Conservation (phyloP, 768 basidiomycete genomes). For the Agrocybe pediades region DNA sequence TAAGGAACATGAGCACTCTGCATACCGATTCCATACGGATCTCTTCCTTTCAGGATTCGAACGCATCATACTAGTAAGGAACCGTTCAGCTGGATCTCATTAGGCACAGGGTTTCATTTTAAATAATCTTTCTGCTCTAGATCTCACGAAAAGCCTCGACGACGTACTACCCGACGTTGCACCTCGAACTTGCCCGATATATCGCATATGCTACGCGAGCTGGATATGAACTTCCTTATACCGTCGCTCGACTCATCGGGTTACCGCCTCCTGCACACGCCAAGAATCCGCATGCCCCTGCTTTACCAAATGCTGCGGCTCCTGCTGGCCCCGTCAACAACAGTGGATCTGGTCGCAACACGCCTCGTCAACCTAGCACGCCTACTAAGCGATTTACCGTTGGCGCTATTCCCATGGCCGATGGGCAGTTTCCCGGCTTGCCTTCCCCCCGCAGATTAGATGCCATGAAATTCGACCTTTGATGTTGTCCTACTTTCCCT, state of each 20-base stretch:
- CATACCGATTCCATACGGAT: constrained; percentile 81
- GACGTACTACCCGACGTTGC: constrained; percentile 91
- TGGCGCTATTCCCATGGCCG: neutral
- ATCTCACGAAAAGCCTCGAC: constrained; percentile 94
- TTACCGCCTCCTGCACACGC: constrained; percentile 68
- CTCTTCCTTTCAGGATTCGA: constrained; percentile 92
- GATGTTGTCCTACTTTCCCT: neutral
- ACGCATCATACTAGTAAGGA: constrained; percentile 79
- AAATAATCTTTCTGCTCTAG: constrained; percentile 37
- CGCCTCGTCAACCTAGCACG: constrained; percentile 18
- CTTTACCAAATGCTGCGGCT: neutral
- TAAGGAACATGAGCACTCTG: constrained; percentile 72
- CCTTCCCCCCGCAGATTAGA: constrained; percentile 20
- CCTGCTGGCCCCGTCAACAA: neutral
- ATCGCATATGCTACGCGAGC: constrained; percentile 65
- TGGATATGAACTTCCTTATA: constrained; percentile 80
- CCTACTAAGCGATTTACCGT: constrained; percentile 9
- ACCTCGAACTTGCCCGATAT: constrained; percentile 92
- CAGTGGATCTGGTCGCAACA: constrained; percentile 12
- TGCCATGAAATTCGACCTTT: constrained; percentile 13
- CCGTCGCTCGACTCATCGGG: constrained; percentile 78
- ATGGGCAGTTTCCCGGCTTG: constrained; percentile 9
- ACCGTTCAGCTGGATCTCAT: neutral
- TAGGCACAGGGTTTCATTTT: neutral
- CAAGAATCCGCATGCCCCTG: constrained; percentile 34